phyloP scores from a whole-genome alignment of 305 asterid genomes.

The Vinca major region DNA sequence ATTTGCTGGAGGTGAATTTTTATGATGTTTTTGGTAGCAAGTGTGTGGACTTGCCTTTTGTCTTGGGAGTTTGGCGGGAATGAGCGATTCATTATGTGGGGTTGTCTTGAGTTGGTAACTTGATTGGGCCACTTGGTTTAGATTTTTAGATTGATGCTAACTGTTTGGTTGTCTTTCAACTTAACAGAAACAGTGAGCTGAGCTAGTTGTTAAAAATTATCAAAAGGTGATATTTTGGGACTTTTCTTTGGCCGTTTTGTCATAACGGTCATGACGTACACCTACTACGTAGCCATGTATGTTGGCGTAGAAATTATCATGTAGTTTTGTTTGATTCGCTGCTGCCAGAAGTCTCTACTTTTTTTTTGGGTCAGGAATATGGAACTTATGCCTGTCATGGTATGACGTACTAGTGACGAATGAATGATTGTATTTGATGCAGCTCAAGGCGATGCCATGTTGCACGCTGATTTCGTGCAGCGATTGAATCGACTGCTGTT shows the following conservation, averaged over 20 bases:
- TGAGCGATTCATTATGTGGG: background rate
- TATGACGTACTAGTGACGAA: background rate
- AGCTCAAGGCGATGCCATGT: background rate
- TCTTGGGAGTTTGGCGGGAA: background rate
- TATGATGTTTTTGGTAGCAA: background rate
- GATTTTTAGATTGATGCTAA: background rate
- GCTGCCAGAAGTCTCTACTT: background rate
- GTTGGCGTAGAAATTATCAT: background rate
- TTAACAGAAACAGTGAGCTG: background rate
- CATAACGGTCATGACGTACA: background rate
- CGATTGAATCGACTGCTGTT: background rate
- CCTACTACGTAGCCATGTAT: background rate
- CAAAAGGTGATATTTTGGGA: background rate
- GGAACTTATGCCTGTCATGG: background rate
- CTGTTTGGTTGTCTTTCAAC: background rate
- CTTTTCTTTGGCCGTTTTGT: background rate
- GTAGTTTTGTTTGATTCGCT: no score
- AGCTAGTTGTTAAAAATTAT: background rate
- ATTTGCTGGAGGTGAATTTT: background rate
- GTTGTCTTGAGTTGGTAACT: background rate
- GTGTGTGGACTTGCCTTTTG: background rate
- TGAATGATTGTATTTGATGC: background rate
- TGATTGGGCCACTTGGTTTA: background rate
- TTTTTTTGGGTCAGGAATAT: background rate
- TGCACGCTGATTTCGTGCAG: background rate